Conservation (phyloP, 2,329 filamentous ascomycete genomes). For the Nemania bipapillata region DNA sequence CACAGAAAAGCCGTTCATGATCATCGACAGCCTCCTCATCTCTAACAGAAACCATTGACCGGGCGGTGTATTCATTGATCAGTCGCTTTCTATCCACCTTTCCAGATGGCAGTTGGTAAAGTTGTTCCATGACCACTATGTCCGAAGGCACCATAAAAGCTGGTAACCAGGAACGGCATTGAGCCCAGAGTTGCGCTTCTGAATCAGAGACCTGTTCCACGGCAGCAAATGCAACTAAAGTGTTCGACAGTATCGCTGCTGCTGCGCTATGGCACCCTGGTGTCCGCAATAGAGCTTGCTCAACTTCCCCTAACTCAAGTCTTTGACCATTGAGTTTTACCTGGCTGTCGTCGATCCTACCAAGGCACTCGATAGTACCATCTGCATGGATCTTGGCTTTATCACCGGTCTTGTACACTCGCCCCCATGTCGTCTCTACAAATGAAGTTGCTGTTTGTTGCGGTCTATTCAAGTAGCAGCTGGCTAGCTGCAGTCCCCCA, state of each 20-base stretch:
- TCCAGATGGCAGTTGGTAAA: constrained; percentile 83
- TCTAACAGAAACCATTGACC: not conserved
- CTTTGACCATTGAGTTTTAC: constrained; percentile 88
- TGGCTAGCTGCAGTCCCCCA: constrained; percentile 81
- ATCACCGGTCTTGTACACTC: constrained; percentile 86
- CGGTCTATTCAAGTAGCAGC: constrained; percentile 82
- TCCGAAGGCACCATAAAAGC: constrained; percentile 85
- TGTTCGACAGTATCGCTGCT: constrained; percentile 73
- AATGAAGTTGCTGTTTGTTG: constrained; percentile 80
- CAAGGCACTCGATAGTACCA: constrained; percentile 83
- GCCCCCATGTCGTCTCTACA: constrained; percentile 72
- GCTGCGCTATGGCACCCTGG: constrained; percentile 72
- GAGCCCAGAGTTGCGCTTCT: constrained; percentile 61
- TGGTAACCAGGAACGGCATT: constrained; percentile 80
- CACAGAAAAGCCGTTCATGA: constrained; percentile 52
- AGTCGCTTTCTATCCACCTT: constrained; percentile 80
- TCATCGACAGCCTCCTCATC: constrained; percentile 47
- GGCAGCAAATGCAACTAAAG: constrained; percentile 79
- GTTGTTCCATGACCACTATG: constrained; percentile 69
- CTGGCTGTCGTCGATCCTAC: constrained; percentile 81
- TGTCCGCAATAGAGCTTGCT: constrained; percentile 73
- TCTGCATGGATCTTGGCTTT: constrained; percentile 74
- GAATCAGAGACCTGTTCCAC: constrained; percentile 56
- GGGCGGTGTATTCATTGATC: constrained; percentile 61
- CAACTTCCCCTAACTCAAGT: constrained; percentile 81